Evolutionary conservation across 805 yeast species (phyloP), one percentile per base, ranked within the genome.

Genomic region (Blastobotrys terrestris): DNA sequence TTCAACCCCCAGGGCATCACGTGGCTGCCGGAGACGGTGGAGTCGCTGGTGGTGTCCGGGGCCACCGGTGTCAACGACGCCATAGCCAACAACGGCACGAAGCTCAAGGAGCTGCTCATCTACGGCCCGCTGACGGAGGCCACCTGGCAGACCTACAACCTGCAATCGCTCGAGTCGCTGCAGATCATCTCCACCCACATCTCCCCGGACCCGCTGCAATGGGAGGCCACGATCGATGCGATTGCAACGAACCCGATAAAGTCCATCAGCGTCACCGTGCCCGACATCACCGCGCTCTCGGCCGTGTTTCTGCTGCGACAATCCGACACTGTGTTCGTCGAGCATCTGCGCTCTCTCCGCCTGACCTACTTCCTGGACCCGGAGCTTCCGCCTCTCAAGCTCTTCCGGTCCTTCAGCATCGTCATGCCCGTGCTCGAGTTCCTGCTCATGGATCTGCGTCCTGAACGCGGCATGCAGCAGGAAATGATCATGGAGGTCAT

Each of bases 21-120:
- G 16, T 45, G 48, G 48, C 40, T 45, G 7, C 48, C 48, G 26
- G 39, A 26, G 14, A 31, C 40, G 16, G 39, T 45, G n/a, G 31
- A 16, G 21, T n/a, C 11, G 20, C 31, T 45, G 18, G 8, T n/a
- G 13, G 18, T 45, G 6, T 21, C 35, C 35, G 35, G 35, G 8
- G 35, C 35, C 35, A 26, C 35, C 11, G 35, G 35, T 11, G 11
- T 26, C 35, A 26, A 26, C 35, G 35, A 26, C 35, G 8, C 35
- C 35, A 26, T 26, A 6, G 35, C 35, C 35, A 26, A 26, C 11
- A 26, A 26, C 35, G 35, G 35, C 8, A 11, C 35, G 8, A 26
- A 26, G 35, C 35, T 26, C 35, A 26, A 26, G 35, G 35, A 26
- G 35, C 35, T 26, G 8, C 35, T 26, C 35, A 26, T 26, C 35